Conservation (phyloP, 2,329 filamentous ascomycete species). For the Penicillium sp. region DNA sequence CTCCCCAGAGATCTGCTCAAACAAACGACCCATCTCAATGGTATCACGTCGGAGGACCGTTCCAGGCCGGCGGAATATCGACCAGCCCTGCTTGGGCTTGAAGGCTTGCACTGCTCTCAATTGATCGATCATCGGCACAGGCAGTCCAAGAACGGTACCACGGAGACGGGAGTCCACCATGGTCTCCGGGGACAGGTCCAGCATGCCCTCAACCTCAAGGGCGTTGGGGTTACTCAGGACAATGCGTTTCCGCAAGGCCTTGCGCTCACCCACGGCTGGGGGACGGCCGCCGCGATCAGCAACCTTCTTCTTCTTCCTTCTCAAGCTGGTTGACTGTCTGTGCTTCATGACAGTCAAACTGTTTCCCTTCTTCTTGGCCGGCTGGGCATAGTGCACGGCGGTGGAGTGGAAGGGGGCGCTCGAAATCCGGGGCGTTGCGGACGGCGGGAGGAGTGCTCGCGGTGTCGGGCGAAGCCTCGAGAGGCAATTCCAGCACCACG, state of each 20-base stretch:
- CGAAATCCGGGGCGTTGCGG: constrained; percentile 47
- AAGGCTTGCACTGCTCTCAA: constrained; percentile 84
- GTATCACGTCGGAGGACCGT: constrained; percentile 75
- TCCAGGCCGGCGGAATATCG: constrained; percentile 76
- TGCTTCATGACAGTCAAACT: constrained; percentile 32
- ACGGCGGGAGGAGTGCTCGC: constrained; percentile 38
- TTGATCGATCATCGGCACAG: constrained; percentile 69
- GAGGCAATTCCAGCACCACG: constrained; percentile 59
- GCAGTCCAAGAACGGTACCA: constrained; percentile 68
- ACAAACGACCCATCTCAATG: constrained; percentile 63
- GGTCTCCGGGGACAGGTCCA: constrained; percentile 56
- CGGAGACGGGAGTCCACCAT: constrained; percentile 55
- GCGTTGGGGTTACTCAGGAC: constrained; percentile 94
- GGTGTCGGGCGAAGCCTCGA: constrained; percentile 46
- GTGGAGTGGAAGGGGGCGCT: constrained; percentile 46
- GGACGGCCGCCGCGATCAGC: constrained; percentile 51
- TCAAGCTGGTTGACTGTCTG: constrained; percentile 40
- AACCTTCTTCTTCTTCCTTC: constrained; percentile 45
- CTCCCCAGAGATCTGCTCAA: constrained; percentile 54
- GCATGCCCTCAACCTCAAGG: constrained; percentile 67
- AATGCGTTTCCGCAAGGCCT: constrained; percentile 81
- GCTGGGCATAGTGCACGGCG: constrained; percentile 36
- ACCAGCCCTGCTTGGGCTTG: constrained; percentile 86
- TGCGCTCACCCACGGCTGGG: constrained; percentile 74
- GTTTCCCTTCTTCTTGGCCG: constrained; percentile 51